Percentiles rank a stretch among this genome's conserved stretches.
phyloP scores from a whole-genome alignment of 352 stramenopile genomes.

The Pythium brassicae region DNA sequence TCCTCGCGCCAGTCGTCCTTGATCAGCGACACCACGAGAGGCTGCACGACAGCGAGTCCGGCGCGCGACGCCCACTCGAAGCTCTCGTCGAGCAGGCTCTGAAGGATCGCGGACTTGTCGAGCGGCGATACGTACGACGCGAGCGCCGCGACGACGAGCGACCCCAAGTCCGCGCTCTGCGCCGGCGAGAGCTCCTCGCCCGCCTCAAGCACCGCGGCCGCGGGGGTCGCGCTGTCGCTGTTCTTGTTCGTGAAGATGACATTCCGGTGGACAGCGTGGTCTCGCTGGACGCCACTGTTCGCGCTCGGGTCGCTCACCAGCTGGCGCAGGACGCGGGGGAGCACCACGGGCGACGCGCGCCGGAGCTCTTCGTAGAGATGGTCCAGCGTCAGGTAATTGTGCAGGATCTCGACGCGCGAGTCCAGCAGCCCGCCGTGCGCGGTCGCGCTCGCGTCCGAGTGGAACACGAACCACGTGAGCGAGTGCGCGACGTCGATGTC shows the following conservation, averaged over 20 bases:
- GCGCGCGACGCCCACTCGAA: constrained; percentile 13
- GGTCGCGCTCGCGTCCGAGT: constrained; percentile 26
- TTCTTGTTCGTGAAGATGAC: constrained; percentile 39
- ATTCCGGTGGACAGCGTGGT: constrained; percentile 21
- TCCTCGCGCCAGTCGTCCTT: constrained; percentile 8
- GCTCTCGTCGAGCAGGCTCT: constrained; percentile 10
- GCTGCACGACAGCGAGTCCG: constrained; percentile 13
- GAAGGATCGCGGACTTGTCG: constrained; percentile 7
- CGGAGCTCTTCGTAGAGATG: constrained; percentile 40
- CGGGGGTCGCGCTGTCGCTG: neutral
- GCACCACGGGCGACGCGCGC: constrained; percentile 10
- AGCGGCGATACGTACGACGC: constrained; percentile 9
- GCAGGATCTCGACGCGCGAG: constrained; percentile 24
- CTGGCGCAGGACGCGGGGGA: constrained; percentile 7
- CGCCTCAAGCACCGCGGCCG: neutral
- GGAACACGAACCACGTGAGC: constrained; percentile 72
- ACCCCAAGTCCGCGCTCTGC: constrained; percentile 14
- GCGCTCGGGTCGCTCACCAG: constrained; percentile 11
- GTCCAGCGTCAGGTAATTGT: constrained; percentile 43
- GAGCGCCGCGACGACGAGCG: constrained; percentile 14
- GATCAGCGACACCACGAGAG: constrained; percentile 15
- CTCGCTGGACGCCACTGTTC: neutral
- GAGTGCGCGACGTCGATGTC: constrained; percentile 71
- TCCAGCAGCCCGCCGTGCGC: constrained; percentile 22
- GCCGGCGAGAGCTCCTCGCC: constrained; percentile 5